phyloP scores from a whole-genome alignment of 1,139 yeast genomes.

The Fermentozyma sake region DNA sequence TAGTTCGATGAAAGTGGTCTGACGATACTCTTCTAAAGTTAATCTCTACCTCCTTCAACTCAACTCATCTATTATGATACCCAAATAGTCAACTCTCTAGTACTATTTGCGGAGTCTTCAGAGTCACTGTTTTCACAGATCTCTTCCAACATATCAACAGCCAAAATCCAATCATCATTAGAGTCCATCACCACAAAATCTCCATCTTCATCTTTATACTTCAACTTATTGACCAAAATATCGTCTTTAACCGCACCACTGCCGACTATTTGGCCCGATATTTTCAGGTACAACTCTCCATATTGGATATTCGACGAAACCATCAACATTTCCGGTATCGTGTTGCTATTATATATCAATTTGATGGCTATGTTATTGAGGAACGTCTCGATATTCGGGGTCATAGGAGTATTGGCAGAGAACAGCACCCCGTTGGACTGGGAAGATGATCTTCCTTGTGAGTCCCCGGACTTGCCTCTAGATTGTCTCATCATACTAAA shows the following conservation, averaged over 20 bases:
- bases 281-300: slow-evolving; percentile 41
- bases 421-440: slow-evolving; percentile 7
- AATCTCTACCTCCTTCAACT: no score
- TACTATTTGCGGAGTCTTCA: slow-evolving; percentile 25
- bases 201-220: slow-evolving; percentile 93
- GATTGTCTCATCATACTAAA: slow-evolving; percentile 43
- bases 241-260: slow-evolving; percentile 31
- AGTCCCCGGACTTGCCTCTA: slow-evolving; percentile 19
- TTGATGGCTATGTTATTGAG: slow-evolving; percentile 33
- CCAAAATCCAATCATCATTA: slow-evolving; percentile 68
- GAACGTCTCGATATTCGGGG: slow-evolving; percentile 7
- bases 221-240: slow-evolving; percentile 48
- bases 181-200: slow-evolving; percentile 85
- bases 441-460: slow-evolving; percentile 9
- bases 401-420: slow-evolving; percentile 4
- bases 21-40: no score
- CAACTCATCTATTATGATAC: slow-evolving; percentile 21
- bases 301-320: slow-evolving; percentile 47
- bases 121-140: slow-evolving; percentile 17
- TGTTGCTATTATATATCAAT: slow-evolving; percentile 46
- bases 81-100: slow-evolving; percentile 38
- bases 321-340: slow-evolving; percentile 24
- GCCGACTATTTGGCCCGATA: slow-evolving; percentile 32
- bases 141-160: slow-evolving; percentile 51
- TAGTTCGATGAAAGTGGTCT: no score